These are phyloP conservation scores for Penicillium steckii DNA, from an alignment of 495 filamentous ascomycete genomes.

Conservation along the genomic window DNA sequence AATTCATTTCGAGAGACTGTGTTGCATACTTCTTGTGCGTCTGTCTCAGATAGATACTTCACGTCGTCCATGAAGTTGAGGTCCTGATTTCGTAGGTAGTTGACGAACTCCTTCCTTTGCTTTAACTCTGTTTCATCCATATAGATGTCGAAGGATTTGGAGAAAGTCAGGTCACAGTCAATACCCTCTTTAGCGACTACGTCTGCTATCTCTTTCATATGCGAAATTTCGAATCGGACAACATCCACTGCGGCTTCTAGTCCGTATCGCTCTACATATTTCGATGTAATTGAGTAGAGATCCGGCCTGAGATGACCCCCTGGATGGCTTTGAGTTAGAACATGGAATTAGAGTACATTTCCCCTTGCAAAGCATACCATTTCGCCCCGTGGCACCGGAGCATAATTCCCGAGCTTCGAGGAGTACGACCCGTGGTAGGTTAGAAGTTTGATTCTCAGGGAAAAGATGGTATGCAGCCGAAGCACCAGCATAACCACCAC, in stretches of 20 bases:
- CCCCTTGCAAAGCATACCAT: constrained; percentile 22
- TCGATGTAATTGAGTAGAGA: constrained; percentile 28
- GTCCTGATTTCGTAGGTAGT: constrained; percentile 19
- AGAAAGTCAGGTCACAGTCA: constrained; percentile 44
- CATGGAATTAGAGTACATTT: background rate
- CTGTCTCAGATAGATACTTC: constrained; percentile 19
- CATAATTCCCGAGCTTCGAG: constrained; percentile 43
- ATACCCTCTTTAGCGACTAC: constrained; percentile 33
- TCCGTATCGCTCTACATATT: constrained; percentile 27
- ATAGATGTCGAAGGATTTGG: constrained; percentile 35
- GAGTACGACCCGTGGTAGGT: constrained; percentile 24
- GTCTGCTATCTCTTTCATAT: constrained; percentile 31
- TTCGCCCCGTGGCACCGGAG: constrained; percentile 44
- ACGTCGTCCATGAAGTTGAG: constrained; percentile 31
- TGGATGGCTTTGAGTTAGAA: background rate
- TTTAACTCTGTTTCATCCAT: constrained; percentile 23
- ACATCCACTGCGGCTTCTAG: constrained; percentile 29
- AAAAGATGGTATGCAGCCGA: constrained; percentile 62
- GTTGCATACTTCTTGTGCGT: constrained; percentile 26
- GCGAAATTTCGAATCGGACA: constrained; percentile 29
- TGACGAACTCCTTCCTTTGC: constrained; percentile 24
- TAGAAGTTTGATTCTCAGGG: constrained; percentile 12
- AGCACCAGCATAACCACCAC: constrained; percentile 68
- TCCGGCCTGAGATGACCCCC: constrained; percentile 40
- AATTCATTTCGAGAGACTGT: background rate